phyloP scores from a whole-genome alignment of 306 rosid genomes.

The Cicer cuneatum region DNA sequence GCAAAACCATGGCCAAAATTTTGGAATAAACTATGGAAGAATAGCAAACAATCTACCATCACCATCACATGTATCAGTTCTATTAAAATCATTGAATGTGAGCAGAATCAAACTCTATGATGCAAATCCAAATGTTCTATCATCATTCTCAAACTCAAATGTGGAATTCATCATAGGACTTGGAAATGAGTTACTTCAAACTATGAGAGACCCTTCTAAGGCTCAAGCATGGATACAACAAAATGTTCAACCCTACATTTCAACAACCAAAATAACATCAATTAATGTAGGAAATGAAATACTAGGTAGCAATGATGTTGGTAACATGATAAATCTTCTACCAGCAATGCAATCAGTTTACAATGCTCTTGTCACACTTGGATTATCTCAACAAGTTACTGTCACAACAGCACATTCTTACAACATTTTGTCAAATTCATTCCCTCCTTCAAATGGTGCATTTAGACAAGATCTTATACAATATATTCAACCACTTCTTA shows the following conservation, averaged over 20 bases:
- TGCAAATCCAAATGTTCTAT: conserved; percentile 84
- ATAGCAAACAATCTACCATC: conserved; percentile 88
- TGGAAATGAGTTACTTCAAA: conserved; percentile 65
- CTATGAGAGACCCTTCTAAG: conserved; percentile 63
- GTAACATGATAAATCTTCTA: conserved; percentile 55
- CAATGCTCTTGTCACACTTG: conserved; percentile 66
- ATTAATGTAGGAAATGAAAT: conserved; percentile 86
- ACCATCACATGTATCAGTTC: conserved; percentile 65
- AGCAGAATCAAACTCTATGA: conserved; percentile 85
- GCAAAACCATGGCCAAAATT: conserved; percentile 52
- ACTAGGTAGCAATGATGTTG: conserved; percentile 51
- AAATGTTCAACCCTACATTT: conserved; percentile 64
- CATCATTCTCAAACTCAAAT: conserved; percentile 70
- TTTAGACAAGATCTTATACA: conserved; percentile 61
- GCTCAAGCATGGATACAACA: conserved; percentile 80
- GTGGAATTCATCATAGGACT: conserved; percentile 83
- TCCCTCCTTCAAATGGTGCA: conserved; percentile 81
- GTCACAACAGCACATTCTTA: conserved; percentile 86
- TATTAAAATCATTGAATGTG: conserved; percentile 70
- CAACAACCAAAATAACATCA: conserved; percentile 73
- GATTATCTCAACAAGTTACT: conserved; percentile 67
- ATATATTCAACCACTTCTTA: conserved; percentile 68
- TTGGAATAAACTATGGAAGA: conserved; percentile 96
- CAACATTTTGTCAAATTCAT: conserved; percentile 57
- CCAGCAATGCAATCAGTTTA: conserved; percentile 85